Base-by-base conservation (phyloP, 2,329 filamentous ascomycete genomes). In the Penicillium sp. region DNA sequence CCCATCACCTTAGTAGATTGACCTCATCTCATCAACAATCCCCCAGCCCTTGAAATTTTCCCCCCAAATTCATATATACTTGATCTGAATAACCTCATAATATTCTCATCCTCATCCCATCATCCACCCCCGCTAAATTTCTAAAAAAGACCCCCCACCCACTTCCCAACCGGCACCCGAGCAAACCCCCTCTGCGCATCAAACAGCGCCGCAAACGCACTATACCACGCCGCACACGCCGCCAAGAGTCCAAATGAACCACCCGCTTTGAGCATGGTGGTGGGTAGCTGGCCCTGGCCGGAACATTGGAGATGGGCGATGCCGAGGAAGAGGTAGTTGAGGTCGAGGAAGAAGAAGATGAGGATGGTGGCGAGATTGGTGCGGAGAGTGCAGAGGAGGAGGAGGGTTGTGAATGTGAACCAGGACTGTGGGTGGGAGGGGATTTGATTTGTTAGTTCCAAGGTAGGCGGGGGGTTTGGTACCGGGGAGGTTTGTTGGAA, bases 401-500 rank as follows among this genome's bases (percentile, higher is more conserved):
- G 54, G 4, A 60, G 29, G 1, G 56, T 60, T 3, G 57, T 59
- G 39, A 60, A 57, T 7, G 59, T 57, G 25, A 55, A 59, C 54
- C 57, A 60, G 9, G 50, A 51, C 57, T 59, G 27, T 18, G 6
- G 1, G 37, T 13, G 4, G 25, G 24, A 13, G 24, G 40, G 25
- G 39, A 29, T 24, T 11, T 36, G 32, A 36, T 37, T 32, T 7
- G 29, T 32, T 11, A 32, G 11, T 11, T 32, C 29, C 8, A 8
- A 11, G 29, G 29, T 7, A 7, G 29, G 28, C 5, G 28, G 28
- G 28, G 29, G 29, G 29, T 3, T 32, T 32, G 29, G 29, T 36
- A 25, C 25, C 45, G 8, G 5, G 18, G 18, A 18, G 18, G 18
- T 18, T 18, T 18, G 18, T 18, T 18, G 18, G 18, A 3, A 18